Base-by-base conservation (phyloP, 805 yeast species). In the Kuraishia hungarica region DNA sequence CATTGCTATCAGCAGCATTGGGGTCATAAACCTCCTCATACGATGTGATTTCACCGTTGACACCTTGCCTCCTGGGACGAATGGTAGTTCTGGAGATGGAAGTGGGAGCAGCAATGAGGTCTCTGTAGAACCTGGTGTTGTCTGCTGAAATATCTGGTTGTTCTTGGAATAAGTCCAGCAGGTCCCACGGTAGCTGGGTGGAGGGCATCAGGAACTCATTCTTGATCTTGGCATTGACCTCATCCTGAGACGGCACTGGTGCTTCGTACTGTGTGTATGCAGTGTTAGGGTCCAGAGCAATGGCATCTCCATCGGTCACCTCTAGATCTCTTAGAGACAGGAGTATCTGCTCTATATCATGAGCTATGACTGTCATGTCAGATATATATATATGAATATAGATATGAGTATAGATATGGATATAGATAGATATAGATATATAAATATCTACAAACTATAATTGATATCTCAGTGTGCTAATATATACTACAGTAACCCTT, bases 1-100 rank as follows among this genome's bases (percentile, higher is more conserved):
- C 71, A 46, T 68, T 67, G 0, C 74, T 65, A 0, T 69, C 55
- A 11, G 59, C 48, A 4, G 53, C 39, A 20, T 20, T 15, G 29
- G 71, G 60, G 56, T 85, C 84, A 19, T 81, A 78, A 54, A 79
- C 82, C 67, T 92, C 96, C 46, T 78, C 72, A 59, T 82, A 84
- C 0, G 81, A 76, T 1, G 71, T 70, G n/a, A 93, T 83, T 2
- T 69, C 62, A 15, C 97, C 97, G 1, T 77, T 76, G 4, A 94
- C 77, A 1, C 98, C 98, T 6, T 72, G 66, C 62, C 99, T 77
- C 57, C 81, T 81, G 68, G 89, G 87, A 53, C 87, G 74, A 54
- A 84, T 77, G 0, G 82, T 72, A 0, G 94, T 82, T 58, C 96
- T 78, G 15, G 81, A 78, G 17, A 84, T 74, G 2, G 83, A 73